A percentile compares a stretch with the other conserved stretches of the same genome.
Conservation (phyloP, 2,329 filamentous ascomycete species). For the Trichoderma endophyticum region DNA sequence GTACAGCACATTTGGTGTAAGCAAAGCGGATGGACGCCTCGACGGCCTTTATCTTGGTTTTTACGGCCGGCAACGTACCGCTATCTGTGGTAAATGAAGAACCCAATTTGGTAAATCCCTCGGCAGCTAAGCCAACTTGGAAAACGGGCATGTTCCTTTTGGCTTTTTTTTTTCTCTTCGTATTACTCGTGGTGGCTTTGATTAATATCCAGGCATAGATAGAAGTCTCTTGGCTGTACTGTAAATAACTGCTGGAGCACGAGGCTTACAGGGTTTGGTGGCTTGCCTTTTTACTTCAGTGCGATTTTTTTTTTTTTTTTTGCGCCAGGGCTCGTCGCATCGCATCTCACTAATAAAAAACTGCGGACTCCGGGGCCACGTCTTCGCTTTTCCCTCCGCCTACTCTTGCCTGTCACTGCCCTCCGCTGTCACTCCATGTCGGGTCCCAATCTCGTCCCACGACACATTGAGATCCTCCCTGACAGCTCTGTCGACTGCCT, state of each 20-base stretch:
- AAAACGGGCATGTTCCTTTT: background rate
- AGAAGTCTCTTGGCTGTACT: background rate
- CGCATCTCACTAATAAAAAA: conserved; percentile 8
- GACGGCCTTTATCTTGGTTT: background rate
- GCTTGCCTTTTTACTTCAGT: background rate
- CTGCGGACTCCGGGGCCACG: conserved; percentile 5
- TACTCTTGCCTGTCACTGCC: background rate
- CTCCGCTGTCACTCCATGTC: conserved; percentile 20
- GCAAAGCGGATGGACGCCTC: background rate
- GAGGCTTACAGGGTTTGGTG: conserved; percentile 1
- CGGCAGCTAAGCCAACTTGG: background rate
- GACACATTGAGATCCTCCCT: conserved; percentile 16
- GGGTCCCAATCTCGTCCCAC: conserved; percentile 17
- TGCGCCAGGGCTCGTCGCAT: conserved; percentile 11
- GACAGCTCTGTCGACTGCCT: conserved; percentile 15
- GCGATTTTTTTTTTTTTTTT: background rate
- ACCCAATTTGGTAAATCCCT: background rate
- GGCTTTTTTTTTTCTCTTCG: background rate
- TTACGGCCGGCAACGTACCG: background rate
- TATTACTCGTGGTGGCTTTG: background rate
- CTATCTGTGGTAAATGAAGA: background rate
- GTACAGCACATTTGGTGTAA: background rate
- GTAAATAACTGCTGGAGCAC: background rate
- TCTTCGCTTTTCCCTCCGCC: background rate
- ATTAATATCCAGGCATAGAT: background rate